Conservation (phyloP, 495 filamentous ascomycete species). For the Ascodesmis nigricans region DNA sequence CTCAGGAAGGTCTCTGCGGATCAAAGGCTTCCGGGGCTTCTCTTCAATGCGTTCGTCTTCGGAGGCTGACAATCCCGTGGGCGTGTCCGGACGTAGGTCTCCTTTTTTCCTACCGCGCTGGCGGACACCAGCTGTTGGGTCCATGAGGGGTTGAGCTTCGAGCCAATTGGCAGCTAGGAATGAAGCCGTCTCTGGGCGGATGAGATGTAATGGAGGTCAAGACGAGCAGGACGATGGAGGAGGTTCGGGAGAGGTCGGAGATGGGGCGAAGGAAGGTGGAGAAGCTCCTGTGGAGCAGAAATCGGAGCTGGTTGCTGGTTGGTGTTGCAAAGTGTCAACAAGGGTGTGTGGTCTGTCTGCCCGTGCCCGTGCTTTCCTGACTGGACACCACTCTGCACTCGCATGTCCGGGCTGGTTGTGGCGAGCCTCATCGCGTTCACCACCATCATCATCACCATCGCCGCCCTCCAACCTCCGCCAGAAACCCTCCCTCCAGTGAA, state of each 20-base stretch:
- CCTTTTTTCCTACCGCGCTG: constrained; percentile 18
- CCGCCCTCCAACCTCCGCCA: background rate
- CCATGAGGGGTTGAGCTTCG: too few relatives aligned
- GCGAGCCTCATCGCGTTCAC: background rate
- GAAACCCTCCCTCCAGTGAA: too few relatives aligned
- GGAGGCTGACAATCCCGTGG: constrained; percentile 6
- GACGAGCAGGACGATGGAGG: constrained; percentile 1
- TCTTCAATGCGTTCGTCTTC: constrained; percentile 13
- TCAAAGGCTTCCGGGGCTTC: too few relatives aligned
- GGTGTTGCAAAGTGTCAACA: too few relatives aligned
- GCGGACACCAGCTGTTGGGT: constrained; percentile 16
- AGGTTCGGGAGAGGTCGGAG: constrained; percentile 3
- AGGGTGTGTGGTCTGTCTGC: too few relatives aligned
- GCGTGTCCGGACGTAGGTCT: constrained; percentile 6
- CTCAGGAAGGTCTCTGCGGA: constrained; percentile 25
- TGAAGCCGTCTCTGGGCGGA: background rate
- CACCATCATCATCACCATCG: background rate
- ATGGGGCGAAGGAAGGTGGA: constrained; percentile 2
- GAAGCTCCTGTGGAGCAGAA: too few relatives aligned
- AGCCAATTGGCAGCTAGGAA: too few relatives aligned
- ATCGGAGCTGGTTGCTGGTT: too few relatives aligned
- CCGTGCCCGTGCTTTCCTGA: too few relatives aligned
- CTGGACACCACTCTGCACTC: constrained; percentile 17
- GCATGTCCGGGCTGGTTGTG: constrained; percentile 28
- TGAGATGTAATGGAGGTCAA: constrained; percentile 3